Evolutionary conservation across 176 grass and related monocot species (phyloP).

Genomic region (Raddia distichophylla): DNA sequence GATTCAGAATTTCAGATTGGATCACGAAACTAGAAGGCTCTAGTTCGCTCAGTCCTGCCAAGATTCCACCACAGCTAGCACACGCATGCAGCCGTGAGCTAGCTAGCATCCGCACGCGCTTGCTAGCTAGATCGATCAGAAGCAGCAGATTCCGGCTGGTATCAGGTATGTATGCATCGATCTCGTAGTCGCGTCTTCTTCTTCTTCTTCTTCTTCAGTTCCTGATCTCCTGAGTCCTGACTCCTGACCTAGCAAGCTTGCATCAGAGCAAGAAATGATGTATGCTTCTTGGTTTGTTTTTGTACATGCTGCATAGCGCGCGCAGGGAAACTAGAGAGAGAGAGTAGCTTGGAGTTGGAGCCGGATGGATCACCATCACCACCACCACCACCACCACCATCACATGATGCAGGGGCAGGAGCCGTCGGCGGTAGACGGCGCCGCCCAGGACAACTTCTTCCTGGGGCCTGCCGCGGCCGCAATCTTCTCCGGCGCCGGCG

Average conservation of each 20-base stretch:
- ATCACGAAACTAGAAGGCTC: no score
- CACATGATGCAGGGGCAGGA: slow-evolving; percentile 71
- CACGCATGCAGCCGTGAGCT: slow-evolving; percentile 28
- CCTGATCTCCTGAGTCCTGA: neutral
- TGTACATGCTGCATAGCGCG: slow-evolving; percentile 25
- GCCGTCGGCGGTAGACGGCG: slow-evolving; percentile 42
- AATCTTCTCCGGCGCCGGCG: slow-evolving; percentile 48
- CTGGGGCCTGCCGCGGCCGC: slow-evolving; percentile 45
- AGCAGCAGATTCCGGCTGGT: slow-evolving; percentile 34
- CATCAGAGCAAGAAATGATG: slow-evolving; percentile 57
- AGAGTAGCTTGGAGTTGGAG: neutral
- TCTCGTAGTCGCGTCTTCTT: neutral
- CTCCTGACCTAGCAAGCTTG: slow-evolving; percentile 32
- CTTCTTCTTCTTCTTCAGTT: neutral
- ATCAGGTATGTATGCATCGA: slow-evolving; percentile 31
- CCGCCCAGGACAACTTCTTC: slow-evolving; percentile 59
- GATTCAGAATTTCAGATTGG: neutral
- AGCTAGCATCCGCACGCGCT: neutral
- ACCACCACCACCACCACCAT: slow-evolving; percentile 53
- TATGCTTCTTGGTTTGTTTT: neutral
- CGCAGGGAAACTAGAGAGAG: neutral
- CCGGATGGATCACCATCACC: slow-evolving; percentile 50
- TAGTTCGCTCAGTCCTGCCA: slow-evolving; percentile 26
- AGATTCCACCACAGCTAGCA: neutral
- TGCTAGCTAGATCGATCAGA: slow-evolving; percentile 21